Base-by-base conservation (phyloP, 192 early-diverging fungal genomes). In the Mortierella hygrophila region DNA sequence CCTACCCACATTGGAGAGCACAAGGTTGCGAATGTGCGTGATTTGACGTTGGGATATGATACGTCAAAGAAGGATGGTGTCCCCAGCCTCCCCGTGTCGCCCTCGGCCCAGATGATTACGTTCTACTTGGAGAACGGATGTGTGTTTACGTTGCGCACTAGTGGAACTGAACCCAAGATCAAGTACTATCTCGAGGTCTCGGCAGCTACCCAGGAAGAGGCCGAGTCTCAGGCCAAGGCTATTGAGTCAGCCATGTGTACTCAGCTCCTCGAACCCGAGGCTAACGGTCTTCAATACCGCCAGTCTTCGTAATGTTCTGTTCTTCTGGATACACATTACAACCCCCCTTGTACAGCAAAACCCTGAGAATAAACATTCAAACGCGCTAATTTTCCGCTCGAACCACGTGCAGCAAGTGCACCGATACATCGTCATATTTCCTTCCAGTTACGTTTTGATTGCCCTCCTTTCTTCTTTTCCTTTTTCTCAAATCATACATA, bases 121-220 rank as follows among this genome's bases (percentile, higher is more conserved):
- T 97, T 99, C 82, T 90, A 90, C 77, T 92, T 94, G 20, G 92
- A 93, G 75, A 93, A 95, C 55, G 91, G 90, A 60, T 92, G 90
- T 63, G 92, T 94, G 32, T 90, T 93, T 71, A 95, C 94, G 13
- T 81, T 95, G 82, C 90, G 93, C 74, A 93, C 94, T 4, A 93
- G 95, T 70, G 96, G 96, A 10, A 97, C 97, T 9, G 98, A 98
- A 87, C 97, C 96, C 80, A 99, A 97, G 83, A 92, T 97, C 89
- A 97, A 97, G 89, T 96, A 96, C 81, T 96, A 96, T 79, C 78
- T 94, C 44, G 96, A 97, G 55, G 88, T 95, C 23, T 80, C 91
- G 18, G 89, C 94, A 8, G 40, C 77, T 2, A 88, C 87, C 6
- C 92, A 91, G 44, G 80, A 90, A 8, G 82, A 89, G 26, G 92